Percentiles rank a stretch among this genome's conserved stretches.
phyloP scores from a whole-genome alignment of 2,329 filamentous ascomycete species.

The Calonectria hongkongensis region DNA sequence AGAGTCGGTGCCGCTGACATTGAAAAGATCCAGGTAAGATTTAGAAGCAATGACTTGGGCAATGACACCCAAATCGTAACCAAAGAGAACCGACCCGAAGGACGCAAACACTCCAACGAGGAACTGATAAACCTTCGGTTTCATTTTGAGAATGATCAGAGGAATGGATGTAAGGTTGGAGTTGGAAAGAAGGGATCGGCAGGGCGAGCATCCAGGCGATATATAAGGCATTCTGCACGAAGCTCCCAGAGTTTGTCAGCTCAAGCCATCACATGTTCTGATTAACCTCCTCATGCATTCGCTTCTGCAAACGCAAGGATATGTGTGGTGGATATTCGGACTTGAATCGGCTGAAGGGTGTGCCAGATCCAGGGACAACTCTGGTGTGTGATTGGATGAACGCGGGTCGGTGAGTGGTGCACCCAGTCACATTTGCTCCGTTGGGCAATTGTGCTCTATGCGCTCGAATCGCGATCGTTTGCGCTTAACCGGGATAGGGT shows the following conservation, averaged over 20 bases:
- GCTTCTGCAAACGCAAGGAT: constrained; percentile 33
- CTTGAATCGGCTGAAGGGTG: constrained; percentile 3
- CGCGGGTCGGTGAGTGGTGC: constrained; percentile 6
- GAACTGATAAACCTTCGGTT: constrained; percentile 62
- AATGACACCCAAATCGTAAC: constrained; percentile 71
- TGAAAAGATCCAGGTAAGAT: constrained; percentile 32
- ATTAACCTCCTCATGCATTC: not conserved
- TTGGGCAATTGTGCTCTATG: not conserved
- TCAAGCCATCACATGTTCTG: constrained; percentile 17
- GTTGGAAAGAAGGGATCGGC: not conserved
- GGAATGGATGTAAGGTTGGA: not conserved
- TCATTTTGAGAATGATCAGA: constrained; percentile 16
- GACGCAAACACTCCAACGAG: constrained; percentile 74
- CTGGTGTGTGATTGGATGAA: constrained; percentile 2
- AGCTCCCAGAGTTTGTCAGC: not conserved
- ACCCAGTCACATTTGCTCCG: not conserved
- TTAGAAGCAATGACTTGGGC: constrained; percentile 42
- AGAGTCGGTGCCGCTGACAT: constrained; percentile 32
- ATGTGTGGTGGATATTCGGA: constrained; percentile 28
- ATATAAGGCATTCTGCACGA: constrained; percentile 11
- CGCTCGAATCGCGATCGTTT: constrained; percentile 25
- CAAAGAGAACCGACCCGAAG: constrained; percentile 72
- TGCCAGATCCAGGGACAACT: not conserved
- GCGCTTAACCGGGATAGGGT: constrained; percentile 7
- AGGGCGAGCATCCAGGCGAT: not conserved